A percentile compares a stretch with the other conserved stretches of the same genome.
phyloP scores from a whole-genome alignment of 2,329 filamentous ascomycete genomes.

The Colletotrichum sp. region DNA sequence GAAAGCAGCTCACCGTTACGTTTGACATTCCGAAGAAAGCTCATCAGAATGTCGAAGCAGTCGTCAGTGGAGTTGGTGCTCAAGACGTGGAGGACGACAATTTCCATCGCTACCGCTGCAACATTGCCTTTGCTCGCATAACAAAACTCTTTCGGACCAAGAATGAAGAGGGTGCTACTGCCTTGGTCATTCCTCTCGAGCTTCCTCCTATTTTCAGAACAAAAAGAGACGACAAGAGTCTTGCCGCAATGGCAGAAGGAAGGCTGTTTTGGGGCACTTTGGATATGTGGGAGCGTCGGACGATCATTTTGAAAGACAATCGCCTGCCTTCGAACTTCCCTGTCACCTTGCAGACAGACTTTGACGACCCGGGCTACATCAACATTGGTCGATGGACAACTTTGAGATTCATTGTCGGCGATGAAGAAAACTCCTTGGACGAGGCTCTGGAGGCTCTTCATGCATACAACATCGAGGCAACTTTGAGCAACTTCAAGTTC shows the following conservation, averaged over 20 bases:
- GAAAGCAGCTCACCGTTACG: constrained; percentile 41
- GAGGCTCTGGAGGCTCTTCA: constrained; percentile 59
- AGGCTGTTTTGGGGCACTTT: constrained; percentile 38
- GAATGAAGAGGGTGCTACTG: constrained; percentile 26
- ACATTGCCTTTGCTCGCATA: constrained; percentile 51
- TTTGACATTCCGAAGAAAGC: constrained; percentile 32
- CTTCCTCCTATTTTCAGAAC: neutral
- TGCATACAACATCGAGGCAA: constrained; percentile 74
- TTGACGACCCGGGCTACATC: constrained; percentile 40
- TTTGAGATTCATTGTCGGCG: constrained; percentile 50
- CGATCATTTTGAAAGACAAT: constrained; percentile 45
- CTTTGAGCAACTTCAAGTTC: constrained; percentile 45
- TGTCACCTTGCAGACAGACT: constrained; percentile 41
- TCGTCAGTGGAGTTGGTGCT: neutral
- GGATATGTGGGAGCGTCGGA: constrained; percentile 55
- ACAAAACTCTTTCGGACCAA: constrained; percentile 41
- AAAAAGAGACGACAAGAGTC: constrained; percentile 12
- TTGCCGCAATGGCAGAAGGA: constrained; percentile 23
- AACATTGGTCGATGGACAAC: constrained; percentile 64
- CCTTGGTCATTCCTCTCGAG: constrained; percentile 1
- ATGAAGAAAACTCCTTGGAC: constrained; percentile 34
- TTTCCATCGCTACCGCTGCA: constrained; percentile 41
- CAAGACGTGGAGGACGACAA: constrained; percentile 21
- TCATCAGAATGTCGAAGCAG: neutral
- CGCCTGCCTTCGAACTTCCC: constrained; percentile 35